Evolutionary conservation across 2,329 filamentous ascomycete species (phyloP), one percentile per base, ranked within the genome.

Genomic region (Neodidymelliopsis sp.): DNA sequence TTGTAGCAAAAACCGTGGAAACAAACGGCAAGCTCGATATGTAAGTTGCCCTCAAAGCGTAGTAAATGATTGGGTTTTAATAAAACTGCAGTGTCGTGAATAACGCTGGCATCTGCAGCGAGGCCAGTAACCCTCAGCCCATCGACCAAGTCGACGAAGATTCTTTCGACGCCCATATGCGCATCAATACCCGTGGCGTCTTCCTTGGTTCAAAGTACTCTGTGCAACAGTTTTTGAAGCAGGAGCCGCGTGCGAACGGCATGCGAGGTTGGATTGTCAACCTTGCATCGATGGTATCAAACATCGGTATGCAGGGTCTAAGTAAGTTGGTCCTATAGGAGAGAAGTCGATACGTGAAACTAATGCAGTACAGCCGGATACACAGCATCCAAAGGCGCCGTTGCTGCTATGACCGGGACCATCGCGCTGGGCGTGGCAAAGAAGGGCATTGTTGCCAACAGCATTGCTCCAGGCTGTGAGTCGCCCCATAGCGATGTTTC

Each of bases 331-430:
- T 49, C 54, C 35, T 57, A 13, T 0, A 23, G 12, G 23, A 5
- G 23, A 31, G 3, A 27, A 23, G 15, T 12, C 4, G 3, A 2
- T 15, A 7, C 12, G 28, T n/a, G 24, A 18, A 15, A 15, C 40
- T 40, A 4, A 49, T 20, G 10, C 10, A 15, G 6, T 12, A 33
- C 56, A 66, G 70, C 73, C 19, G 66, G 68, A 13, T 81, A 81
- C 56, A 76, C 74, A 42, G 74, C 77, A 2, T 75, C 70, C 30
- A 81, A 81, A 54, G 75, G 74, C 8, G 79, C 77, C 0, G 76
- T 79, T 6, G 65, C 75, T 8, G 67, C 74, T 30, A 66, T 82
- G 33, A 80, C 78, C 6, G 76, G 74, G 40, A 70, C 74, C 41
- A 65, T 77, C n/a, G 75, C 76, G 2, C 52, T 77, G n/a, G 75